These are phyloP conservation scores for Persicaria maculosa DNA, from an alignment of 148 eudicot species.

Conservation along the genomic window DNA sequence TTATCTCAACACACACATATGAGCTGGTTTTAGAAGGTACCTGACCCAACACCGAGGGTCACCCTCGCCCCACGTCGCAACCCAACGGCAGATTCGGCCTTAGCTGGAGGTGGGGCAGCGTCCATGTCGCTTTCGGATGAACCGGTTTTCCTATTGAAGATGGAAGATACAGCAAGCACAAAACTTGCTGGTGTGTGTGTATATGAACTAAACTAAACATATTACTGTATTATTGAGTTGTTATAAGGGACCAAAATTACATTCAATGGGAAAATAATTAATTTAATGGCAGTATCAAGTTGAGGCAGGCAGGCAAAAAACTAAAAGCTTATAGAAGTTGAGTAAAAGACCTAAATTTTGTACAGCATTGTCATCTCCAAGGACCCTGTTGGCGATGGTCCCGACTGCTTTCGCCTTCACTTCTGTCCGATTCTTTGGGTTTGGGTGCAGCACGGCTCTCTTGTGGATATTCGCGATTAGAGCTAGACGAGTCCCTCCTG, in stretches of 20 bases:
- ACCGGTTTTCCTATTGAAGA: slow-evolving; percentile 2
- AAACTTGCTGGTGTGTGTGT: not conserved
- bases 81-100: not conserved
- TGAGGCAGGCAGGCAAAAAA: not conserved
- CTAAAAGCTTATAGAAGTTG: slow-evolving; percentile 2
- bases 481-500: slow-evolving; percentile 41
- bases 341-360: slow-evolving; percentile 2
- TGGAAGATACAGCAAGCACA: not conserved
- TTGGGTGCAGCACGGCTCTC: slow-evolving; percentile 24
- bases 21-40: slow-evolving; percentile 8
- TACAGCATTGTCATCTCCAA: slow-evolving; percentile 39
- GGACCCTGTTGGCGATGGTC: slow-evolving; percentile 31
- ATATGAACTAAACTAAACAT: not conserved
- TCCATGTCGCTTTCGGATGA: not conserved
- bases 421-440: slow-evolving; percentile 37
- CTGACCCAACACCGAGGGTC: not conserved
- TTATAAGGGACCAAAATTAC: slow-evolving; percentile 2
- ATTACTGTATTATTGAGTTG: slow-evolving; percentile 3
- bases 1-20: not conserved
- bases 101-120: not conserved
- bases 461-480: slow-evolving; percentile 33
- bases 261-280: not conserved
- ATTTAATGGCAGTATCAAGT: slow-evolving; percentile 16
- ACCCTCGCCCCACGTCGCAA: not conserved
- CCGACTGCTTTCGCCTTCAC: slow-evolving; percentile 34